A percentile compares a stretch with the other conserved stretches of the same genome.
phyloP scores from a whole-genome alignment of 2,329 filamentous ascomycete species.

The Fusarium sp. region DNA sequence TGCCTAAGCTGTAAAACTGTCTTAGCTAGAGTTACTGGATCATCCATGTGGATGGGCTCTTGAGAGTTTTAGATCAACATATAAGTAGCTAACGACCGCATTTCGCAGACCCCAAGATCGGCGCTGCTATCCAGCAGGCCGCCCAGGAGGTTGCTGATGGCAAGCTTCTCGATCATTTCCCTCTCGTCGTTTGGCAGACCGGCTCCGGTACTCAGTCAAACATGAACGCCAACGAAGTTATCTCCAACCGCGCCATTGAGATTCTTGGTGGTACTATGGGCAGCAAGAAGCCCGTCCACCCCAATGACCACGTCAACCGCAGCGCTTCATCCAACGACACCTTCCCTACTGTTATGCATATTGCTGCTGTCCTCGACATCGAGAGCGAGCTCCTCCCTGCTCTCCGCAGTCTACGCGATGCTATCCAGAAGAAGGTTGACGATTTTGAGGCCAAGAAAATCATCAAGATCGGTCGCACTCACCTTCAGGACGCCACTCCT shows the following conservation, averaged over 20 bases:
- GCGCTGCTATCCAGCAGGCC: slow-evolving; percentile 93
- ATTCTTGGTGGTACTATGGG: slow-evolving; percentile 95
- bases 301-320: slow-evolving; percentile 99
- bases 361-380: slow-evolving; percentile 93
- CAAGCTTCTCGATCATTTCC: slow-evolving; percentile 97
- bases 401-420: slow-evolving; percentile 82
- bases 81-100: slow-evolving; percentile 4
- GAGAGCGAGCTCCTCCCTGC: slow-evolving; percentile 87
- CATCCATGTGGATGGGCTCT: background rate
- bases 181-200: slow-evolving; percentile 98
- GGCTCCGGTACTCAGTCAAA: slow-evolving; percentile 98
- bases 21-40: background rate
- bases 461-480: slow-evolving; percentile 98
- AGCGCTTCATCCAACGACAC: slow-evolving; percentile 98
- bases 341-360: slow-evolving; percentile 99
- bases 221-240: slow-evolving; percentile 99
- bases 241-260: slow-evolving; percentile 98
- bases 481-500: slow-evolving; percentile 96
- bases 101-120: slow-evolving; percentile 81
- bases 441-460: slow-evolving; percentile 86
- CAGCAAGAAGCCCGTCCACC: slow-evolving; percentile 97
- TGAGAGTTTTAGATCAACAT: background rate
- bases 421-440: slow-evolving; percentile 88
- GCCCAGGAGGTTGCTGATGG: slow-evolving; percentile 91
- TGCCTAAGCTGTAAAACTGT: background rate